These are phyloP conservation scores for Fraxinus anomala DNA, from an alignment of 257 asterid species.

Conservation along the genomic window DNA sequence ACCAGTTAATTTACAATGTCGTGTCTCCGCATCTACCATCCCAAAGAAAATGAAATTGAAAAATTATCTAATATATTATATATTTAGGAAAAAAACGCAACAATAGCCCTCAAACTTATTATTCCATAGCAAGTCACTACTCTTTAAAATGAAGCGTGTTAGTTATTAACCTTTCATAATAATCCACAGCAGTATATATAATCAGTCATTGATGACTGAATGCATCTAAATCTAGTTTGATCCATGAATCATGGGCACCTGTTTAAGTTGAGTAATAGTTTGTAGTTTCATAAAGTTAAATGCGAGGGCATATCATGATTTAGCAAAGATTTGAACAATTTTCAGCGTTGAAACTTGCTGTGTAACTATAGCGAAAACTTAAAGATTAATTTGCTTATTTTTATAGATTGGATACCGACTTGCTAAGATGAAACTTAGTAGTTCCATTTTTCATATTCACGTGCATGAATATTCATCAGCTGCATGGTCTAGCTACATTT, in stretches of 20 bases:
- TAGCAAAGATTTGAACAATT: neutral
- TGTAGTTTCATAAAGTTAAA: no score
- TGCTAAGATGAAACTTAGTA: neutral
- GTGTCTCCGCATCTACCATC: constrained; percentile 34
- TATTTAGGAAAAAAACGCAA: neutral
- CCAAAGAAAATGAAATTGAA: neutral
- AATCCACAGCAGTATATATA: no score
- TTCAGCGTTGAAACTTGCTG: neutral
- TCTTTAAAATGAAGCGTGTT: neutral
- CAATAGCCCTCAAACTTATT: neutral
- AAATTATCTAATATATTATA: neutral
- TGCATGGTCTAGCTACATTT: neutral
- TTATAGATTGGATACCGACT: neutral
- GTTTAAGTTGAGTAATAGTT: no score
- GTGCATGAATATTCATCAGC: neutral
- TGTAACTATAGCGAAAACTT: neutral
- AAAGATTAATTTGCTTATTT: neutral
- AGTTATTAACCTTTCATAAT: no score
- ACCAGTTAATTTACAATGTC: constrained; percentile 13
- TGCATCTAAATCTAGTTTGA: no score
- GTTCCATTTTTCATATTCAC: no score
- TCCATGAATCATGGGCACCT: no score
- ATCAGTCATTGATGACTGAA: no score
- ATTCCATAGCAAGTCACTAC: neutral
- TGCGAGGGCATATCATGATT: no score